Base-by-base conservation (phyloP, 768 basidiomycete genomes). In the Mycena vitilis region DNA sequence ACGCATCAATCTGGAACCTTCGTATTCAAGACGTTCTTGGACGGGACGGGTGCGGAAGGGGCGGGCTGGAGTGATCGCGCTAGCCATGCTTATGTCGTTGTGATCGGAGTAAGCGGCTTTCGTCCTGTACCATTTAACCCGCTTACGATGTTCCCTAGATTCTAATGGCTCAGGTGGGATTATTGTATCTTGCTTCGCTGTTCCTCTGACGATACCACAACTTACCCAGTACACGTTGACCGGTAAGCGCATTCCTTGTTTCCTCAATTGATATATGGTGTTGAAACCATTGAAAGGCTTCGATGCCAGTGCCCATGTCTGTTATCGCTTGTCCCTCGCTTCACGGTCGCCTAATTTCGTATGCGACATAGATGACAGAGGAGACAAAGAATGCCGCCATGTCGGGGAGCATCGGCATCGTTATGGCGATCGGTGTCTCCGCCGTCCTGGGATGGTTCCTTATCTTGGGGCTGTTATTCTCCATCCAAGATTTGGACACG, bases 361-460 rank as follows among this genome's bases (percentile, higher is more conserved):
- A 52, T 38, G 34, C 38, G 18, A 1, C 3, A 18, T 37, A 91
- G 88, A 90, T 92, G 90, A 91, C 90, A 0, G 92, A 94, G 78
- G 92, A 95, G 78, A 95, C 93, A 0, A 87, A 80, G 55, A 91
- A 87, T 65, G 89, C 89, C 1, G 87, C 84, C 38, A 89, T 86
- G 85, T 86, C 90, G 48, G 91, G 90, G 1, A 84, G 86, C 36
- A 85, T 89, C 34, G 90, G 90, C 1, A 91, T 92, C 64, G 75
- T 92, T 51, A 90, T 88, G 84, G 85, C 90, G 30, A 91, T 93
- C 62, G 89, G 88, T 16, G 89, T 91, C 18, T 91, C 90, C 5
- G 89, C 91, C 2, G 68, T 92, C 13, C 84, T 94, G 2, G 92
- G 92, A 30, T 91, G 89, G 88, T 93, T 92, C 82, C 85, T 93